phyloP scores from a whole-genome alignment of 495 filamentous ascomycete species.

The Trichoderma asperelloides region DNA sequence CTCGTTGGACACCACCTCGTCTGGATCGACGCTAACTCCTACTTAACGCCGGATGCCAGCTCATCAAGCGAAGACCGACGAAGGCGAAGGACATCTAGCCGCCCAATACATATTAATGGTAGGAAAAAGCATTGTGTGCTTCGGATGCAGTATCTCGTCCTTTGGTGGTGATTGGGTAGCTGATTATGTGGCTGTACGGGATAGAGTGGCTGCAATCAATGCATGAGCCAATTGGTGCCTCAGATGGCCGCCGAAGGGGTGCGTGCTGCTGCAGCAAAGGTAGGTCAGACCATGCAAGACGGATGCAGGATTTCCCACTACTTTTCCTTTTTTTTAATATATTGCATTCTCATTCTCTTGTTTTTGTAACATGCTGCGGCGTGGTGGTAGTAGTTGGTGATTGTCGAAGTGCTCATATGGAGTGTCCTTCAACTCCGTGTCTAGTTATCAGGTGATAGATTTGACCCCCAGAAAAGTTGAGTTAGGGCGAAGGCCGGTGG shows the following conservation, averaged over 20 bases:
- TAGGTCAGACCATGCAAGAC: slow-evolving; percentile 5
- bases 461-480: neutral
- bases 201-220: slow-evolving; percentile 3
- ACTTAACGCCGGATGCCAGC: neutral
- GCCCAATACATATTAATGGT: neutral
- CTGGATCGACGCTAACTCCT: neutral
- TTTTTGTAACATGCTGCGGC: neutral
- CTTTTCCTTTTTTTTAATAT: neutral
- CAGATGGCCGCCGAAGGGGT: slow-evolving; percentile 1
- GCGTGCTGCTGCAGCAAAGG: neutral
- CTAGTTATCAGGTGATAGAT: neutral
- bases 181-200: neutral
- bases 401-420: neutral
- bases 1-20: neutral
- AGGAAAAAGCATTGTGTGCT: neutral
- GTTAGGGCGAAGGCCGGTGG: neutral
- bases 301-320: neutral
- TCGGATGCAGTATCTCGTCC: neutral
- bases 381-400: neutral
- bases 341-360: neutral
- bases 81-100: too few species aligned
- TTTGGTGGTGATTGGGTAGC: neutral
- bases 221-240: neutral
- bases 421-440: neutral
- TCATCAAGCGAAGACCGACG: neutral